A percentile compares a stretch with the other conserved stretches of the same genome.
Conservation (phyloP, 2,329 filamentous ascomycete species). For the Coleophoma eucalyptorum region DNA sequence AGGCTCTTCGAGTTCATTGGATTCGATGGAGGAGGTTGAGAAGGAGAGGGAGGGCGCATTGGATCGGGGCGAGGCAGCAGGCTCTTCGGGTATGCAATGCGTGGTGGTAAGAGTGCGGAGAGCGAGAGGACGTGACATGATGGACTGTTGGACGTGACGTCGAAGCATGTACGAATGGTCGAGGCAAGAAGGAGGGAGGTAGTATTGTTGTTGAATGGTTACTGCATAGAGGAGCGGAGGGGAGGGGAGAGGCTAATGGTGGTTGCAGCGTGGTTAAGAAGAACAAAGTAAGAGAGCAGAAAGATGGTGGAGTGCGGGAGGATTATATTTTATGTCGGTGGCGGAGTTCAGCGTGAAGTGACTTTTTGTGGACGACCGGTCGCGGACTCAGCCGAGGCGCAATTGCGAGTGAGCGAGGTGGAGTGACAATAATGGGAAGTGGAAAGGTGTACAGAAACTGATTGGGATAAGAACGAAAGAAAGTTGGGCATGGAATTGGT, state of each 20-base stretch:
- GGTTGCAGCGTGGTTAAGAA: too few relatives aligned
- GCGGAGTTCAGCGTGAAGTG: too few relatives aligned
- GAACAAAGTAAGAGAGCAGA: too few relatives aligned
- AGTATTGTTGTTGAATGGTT: not conserved
- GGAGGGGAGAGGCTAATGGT: not conserved
- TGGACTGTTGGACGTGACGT: slow-evolving; percentile 1
- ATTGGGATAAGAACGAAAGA: too few relatives aligned
- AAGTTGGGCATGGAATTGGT: too few relatives aligned
- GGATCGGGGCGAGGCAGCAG: slow-evolving; percentile 36
- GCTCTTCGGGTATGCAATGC: slow-evolving; percentile 26
- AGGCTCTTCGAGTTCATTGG: slow-evolving; percentile 39
- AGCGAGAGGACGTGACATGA: slow-evolving; percentile 22
- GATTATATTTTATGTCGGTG: too few relatives aligned
- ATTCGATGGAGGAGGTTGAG: slow-evolving; percentile 58
- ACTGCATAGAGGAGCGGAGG: not conserved
- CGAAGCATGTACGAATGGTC: not conserved
- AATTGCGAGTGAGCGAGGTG: too few relatives aligned
- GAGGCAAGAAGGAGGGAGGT: not conserved
- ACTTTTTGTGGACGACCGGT: too few relatives aligned
- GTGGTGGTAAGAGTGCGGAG: slow-evolving; percentile 21
- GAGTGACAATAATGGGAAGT: too few relatives aligned
- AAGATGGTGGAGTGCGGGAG: too few relatives aligned
- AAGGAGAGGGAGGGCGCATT: slow-evolving; percentile 59
- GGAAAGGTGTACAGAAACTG: too few relatives aligned
- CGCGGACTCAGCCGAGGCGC: too few relatives aligned